phyloP scores from a whole-genome alignment of 2,329 filamentous ascomycete species.

The Pseudogymnoascus sp. region DNA sequence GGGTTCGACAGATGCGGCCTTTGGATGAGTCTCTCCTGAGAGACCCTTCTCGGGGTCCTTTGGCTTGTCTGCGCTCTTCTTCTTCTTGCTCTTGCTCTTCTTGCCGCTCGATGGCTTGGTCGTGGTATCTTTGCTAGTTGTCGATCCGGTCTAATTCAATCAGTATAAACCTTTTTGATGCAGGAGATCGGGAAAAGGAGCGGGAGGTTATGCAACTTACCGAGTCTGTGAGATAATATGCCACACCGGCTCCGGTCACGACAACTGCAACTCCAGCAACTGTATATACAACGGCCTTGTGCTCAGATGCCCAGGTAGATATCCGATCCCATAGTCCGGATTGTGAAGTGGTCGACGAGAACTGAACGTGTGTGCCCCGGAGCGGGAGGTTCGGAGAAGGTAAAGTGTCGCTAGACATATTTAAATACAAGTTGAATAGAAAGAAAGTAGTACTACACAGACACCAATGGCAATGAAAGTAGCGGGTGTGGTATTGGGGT shows the following conservation, averaged over 20 bases:
- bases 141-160: conserved; percentile 11
- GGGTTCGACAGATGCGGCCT: conserved; percentile 43
- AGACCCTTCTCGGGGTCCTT: conserved; percentile 65
- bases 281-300: conserved; percentile 93
- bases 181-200: conserved; percentile 1
- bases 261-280: conserved; percentile 91
- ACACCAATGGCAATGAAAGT: conserved; percentile 7
- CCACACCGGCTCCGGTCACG: conserved; percentile 79
- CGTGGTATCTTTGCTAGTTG: background rate
- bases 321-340: conserved; percentile 65
- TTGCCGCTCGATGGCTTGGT: conserved; percentile 45
- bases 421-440: conserved; percentile 10
- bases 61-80: conserved; percentile 40
- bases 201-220: conserved; percentile 32
- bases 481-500: conserved; percentile 1
- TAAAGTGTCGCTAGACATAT: conserved; percentile 8
- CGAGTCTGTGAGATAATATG: conserved; percentile 73
- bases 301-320: conserved; percentile 85
- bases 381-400: conserved; percentile 6
- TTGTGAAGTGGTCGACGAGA: conserved; percentile 26
- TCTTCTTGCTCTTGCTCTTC: conserved; percentile 82
- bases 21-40: conserved; percentile 28
- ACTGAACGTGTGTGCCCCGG: conserved; percentile 12
- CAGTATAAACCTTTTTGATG: background rate
- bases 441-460: conserved; percentile 7